A percentile compares a stretch with the other conserved stretches of the same genome.
Conservation (phyloP, 2,329 filamentous ascomycete genomes). For the Alternaria sp. region DNA sequence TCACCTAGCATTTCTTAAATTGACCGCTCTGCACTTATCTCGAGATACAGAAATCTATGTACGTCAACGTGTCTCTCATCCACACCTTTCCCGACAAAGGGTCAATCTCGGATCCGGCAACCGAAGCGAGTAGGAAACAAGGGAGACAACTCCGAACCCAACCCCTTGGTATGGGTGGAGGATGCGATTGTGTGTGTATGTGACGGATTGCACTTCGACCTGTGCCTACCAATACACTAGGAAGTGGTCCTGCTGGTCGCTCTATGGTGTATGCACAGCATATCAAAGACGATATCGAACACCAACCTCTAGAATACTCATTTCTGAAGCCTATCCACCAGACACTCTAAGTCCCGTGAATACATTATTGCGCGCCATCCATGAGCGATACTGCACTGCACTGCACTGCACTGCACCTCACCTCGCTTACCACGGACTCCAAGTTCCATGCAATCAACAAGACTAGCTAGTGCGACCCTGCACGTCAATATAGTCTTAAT, state of each 20-base stretch:
- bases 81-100: neutral
- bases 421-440: neutral
- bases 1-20: neutral
- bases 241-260: neutral
- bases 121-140: constrained; percentile 6
- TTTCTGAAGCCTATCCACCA: neutral
- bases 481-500: neutral
- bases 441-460: neutral
- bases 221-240: neutral
- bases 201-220: neutral
- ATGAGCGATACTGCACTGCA: neutral
- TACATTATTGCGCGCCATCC: neutral
- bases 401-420: neutral
- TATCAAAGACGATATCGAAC: neutral
- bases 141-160: constrained; percentile 10
- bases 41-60: neutral
- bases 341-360: neutral
- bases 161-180: neutral
- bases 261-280: neutral
- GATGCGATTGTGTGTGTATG: neutral
- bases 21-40: neutral
- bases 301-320: neutral
- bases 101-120: neutral
- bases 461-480: neutral
- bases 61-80: neutral